A percentile compares a stretch with the other conserved stretches of the same genome.
phyloP scores from a whole-genome alignment of 2,329 filamentous ascomycete species.

The Drechmeria coniospora region DNA sequence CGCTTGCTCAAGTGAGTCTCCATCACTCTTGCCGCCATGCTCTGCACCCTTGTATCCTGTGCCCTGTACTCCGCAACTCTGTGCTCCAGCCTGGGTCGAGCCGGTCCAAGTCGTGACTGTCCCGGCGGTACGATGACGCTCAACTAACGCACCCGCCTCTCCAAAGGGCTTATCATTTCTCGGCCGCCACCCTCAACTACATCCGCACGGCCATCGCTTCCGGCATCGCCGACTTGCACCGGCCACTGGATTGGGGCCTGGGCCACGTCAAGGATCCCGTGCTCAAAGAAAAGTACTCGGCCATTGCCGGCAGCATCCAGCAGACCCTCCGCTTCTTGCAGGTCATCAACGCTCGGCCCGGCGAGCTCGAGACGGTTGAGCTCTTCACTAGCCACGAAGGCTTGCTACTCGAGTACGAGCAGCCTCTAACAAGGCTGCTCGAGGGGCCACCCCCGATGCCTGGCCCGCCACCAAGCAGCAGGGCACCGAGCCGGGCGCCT shows the following conservation, averaged over 20 bases:
- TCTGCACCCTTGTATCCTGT: no score
- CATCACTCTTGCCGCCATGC: not conserved
- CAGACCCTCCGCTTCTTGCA: constrained; percentile 90
- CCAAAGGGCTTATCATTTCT: constrained; percentile 85
- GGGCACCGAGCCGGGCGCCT: constrained; percentile 28
- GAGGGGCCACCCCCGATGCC: constrained; percentile 37
- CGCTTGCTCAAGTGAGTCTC: constrained; percentile 53
- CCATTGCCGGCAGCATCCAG: constrained; percentile 72
- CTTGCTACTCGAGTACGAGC: constrained; percentile 85
- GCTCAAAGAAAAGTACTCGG: constrained; percentile 72
- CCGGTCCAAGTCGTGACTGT: no score
- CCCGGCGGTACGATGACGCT: no score
- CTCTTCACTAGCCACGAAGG: constrained; percentile 94
- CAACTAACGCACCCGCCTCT: not conserved
- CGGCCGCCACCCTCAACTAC: constrained; percentile 87
- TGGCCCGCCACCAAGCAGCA: constrained; percentile 3
- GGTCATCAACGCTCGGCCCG: constrained; percentile 75
- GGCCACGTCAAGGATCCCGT: constrained; percentile 77
- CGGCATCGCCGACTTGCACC: constrained; percentile 86
- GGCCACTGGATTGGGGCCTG: constrained; percentile 85
- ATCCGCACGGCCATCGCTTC: constrained; percentile 69
- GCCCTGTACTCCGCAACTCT: no score
- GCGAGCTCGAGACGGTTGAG: constrained; percentile 79
- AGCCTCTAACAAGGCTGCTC: constrained; percentile 65
- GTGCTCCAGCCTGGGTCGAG: no score